Evolutionary conservation across 2,329 filamentous ascomycete genomes (phyloP).

Genomic region (Talaromyces pinophilus): DNA sequence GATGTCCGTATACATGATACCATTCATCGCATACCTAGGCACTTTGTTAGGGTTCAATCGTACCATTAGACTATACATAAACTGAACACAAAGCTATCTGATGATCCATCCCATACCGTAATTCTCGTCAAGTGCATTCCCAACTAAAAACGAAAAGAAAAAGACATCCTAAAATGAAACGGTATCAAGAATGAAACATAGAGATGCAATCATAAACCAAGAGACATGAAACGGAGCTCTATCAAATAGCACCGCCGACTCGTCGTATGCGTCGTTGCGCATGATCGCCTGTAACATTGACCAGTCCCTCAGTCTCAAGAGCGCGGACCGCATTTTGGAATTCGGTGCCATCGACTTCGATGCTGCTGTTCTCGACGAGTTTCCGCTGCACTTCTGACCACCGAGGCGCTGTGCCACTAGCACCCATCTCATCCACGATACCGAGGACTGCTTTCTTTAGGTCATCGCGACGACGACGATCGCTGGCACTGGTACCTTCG

Average conservation of each 20-base stretch:
- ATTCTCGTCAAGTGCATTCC: not conserved
- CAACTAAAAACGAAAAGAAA: not conserved
- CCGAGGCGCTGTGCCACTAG: conserved; percentile 65
- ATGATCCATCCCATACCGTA: not conserved
- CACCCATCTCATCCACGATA: conserved; percentile 78
- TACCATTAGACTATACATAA: not conserved
- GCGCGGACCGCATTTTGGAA: conserved; percentile 78
- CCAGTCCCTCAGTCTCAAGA: conserved; percentile 79
- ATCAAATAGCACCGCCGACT: conserved; percentile 55
- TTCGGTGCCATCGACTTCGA: conserved; percentile 72
- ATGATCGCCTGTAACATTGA: conserved; percentile 82
- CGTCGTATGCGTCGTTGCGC: conserved; percentile 78
- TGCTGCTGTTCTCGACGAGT: conserved; percentile 69
- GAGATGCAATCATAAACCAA: conserved; percentile 1
- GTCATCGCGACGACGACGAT: conserved; percentile 78
- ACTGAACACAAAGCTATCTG: not conserved
- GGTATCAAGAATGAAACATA: not conserved
- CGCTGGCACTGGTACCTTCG: conserved; percentile 88
- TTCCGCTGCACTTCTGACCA: conserved; percentile 76
- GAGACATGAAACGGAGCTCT: not conserved
- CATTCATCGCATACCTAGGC: not conserved
- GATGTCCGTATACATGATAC: not conserved
- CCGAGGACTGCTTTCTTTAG: conserved; percentile 76
- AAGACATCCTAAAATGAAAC: not conserved
- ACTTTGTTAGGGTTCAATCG: too few species aligned